Conservation (phyloP, 345 rosid species). For the Populus deltoides region DNA sequence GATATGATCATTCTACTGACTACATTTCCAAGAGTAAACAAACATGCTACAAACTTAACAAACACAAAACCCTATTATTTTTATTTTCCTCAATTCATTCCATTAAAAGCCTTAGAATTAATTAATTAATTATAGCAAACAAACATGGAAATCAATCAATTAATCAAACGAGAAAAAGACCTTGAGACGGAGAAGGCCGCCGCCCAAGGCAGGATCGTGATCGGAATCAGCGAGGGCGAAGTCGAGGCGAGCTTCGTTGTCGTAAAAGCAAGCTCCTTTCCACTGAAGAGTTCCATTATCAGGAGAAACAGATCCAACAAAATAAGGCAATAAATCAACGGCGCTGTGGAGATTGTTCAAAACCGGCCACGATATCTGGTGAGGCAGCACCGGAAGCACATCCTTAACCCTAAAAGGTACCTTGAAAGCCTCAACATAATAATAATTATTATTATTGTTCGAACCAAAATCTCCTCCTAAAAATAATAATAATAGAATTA, state of each 20-base stretch:
- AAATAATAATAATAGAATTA: neutral
- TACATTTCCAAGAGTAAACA: too few species aligned
- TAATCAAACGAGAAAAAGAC: conserved; percentile 25
- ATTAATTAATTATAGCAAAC: neutral
- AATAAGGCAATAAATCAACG: conserved; percentile 86
- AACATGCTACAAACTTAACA: too few species aligned
- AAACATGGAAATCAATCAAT: neutral
- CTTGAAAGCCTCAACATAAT: conserved; percentile 39
- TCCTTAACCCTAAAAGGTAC: conserved; percentile 73
- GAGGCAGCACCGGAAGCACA: conserved; percentile 81
- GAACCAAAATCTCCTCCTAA: conserved; percentile 24
- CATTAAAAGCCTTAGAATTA: neutral
- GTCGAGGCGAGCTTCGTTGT: conserved; percentile 73
- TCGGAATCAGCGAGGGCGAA: conserved; percentile 56
- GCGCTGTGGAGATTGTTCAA: conserved; percentile 76
- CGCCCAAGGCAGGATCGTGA: conserved; percentile 57
- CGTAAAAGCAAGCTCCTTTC: conserved; percentile 92
- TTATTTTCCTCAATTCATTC: too few species aligned
- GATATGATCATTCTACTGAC: too few species aligned
- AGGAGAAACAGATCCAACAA: conserved; percentile 70
- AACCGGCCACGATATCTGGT: conserved; percentile 89
- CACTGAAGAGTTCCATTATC: conserved; percentile 57
- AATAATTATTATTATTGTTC: too few species aligned
- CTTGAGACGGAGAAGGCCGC: conserved; percentile 79
- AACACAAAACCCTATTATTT: too few species aligned